Evolutionary conservation across 345 rosid genomes (phyloP), one percentile per base, ranked within the genome.

Genomic region (Combretum micranthum): DNA sequence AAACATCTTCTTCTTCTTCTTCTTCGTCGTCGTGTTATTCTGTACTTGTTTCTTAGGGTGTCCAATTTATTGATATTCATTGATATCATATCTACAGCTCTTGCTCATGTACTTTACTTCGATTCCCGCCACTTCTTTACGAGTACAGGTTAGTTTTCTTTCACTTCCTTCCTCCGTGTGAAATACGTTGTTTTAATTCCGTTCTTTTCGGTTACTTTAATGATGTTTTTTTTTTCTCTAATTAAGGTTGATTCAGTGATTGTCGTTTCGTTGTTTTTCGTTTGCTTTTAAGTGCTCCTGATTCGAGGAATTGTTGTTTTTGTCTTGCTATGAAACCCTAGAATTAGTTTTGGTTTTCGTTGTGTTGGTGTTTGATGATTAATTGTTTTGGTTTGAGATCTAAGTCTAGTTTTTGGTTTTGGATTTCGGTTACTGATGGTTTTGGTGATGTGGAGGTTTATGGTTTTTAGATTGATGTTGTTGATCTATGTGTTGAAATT

Each of bases 51-150:
- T n/a, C n/a, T n/a, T n/a, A n/a, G n/a, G 39, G 39, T 32, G 10
- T 32, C 39, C 1, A 32, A 32, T 32, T 32, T 7, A 32, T 32
- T 32, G 39, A 7, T 5, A 5, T 4, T 32, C 39, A 11, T 32
- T 32, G 9, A 32, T 5, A 5, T 32, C 9, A 11, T 32, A 32
- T 7, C 9, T 32, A 32, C 39, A 32, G 21, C 61, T 46, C 55
- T 23, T 25, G 52, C 45, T 66, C 54, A 80, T 80, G 87, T 80
- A 75, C 69, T 70, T 43, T 32, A 65, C 69, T 79, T 57, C 64
- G 56, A 83, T 81, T 79, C 92, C 80, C 80, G 67, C 86, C 78
- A 76, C 65, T 77, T 69, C 69, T 25, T 32, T 62, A 20, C 63
- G 63, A 62, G 73, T 57, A 62, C 74, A 74, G 87, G 90, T 83